A percentile compares a stretch with the other conserved stretches of the same genome.
Evolutionary conservation across 768 basidiomycete genomes (phyloP).

Genomic region (Agrocybe pediades): DNA sequence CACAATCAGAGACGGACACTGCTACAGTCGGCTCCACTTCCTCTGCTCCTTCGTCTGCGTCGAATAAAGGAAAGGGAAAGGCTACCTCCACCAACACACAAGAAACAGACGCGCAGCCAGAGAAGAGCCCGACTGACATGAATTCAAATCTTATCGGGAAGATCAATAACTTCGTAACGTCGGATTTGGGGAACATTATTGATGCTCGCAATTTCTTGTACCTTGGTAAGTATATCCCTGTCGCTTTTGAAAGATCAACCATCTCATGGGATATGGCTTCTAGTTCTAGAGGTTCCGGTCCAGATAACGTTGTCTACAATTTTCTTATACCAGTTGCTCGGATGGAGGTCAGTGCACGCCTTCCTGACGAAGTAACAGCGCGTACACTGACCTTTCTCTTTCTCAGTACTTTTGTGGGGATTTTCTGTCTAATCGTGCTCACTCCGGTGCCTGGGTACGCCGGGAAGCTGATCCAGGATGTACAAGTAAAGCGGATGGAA

Average conservation of each 20-base stretch:
- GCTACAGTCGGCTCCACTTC: not conserved
- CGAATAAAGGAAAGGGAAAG: constrained; percentile 3
- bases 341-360: constrained; percentile 39
- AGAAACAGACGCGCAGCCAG: not conserved
- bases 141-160: constrained; percentile 64
- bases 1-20: too few species aligned
- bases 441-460: constrained; percentile 62
- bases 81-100: constrained; percentile 8
- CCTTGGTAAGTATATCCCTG: constrained; percentile 16
- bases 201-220: constrained; percentile 35
- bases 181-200: constrained; percentile 49
- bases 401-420: constrained; percentile 56
- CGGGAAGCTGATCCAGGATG: constrained; percentile 45
- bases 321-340: constrained; percentile 47
- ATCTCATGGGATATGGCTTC: not conserved
- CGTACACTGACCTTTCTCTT: not conserved
- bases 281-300: constrained; percentile 40
- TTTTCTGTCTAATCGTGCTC: constrained; percentile 48
- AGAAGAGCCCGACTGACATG: constrained; percentile 22
- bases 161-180: constrained; percentile 76
- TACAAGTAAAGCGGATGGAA: constrained; percentile 52
- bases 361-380: not conserved
- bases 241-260: not conserved
- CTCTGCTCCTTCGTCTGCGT: not conserved
- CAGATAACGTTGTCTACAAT: constrained; percentile 38